Evolutionary conservation across 768 basidiomycete species (phyloP).

Genomic region (Tulasnella sp.): DNA sequence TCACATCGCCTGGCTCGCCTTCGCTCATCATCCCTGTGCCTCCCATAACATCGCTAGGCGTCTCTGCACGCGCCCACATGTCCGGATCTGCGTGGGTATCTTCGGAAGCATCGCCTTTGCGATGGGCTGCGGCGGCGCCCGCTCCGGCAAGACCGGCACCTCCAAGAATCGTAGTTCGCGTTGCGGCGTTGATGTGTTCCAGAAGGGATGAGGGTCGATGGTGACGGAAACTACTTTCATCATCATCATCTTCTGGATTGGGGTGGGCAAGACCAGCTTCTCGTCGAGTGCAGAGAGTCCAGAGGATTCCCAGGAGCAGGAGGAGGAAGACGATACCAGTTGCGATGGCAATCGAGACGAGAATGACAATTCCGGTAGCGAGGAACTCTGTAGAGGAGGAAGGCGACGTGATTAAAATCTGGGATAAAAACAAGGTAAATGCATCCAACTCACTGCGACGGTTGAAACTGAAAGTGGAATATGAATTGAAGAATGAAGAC

Average conservation of each 20-base stretch:
- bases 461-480: conserved; percentile 69
- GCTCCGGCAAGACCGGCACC: conserved; percentile 38
- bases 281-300: conserved; percentile 80
- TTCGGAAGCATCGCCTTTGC: conserved; percentile 35
- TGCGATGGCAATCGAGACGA: conserved; percentile 95
- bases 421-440: conserved; percentile 12
- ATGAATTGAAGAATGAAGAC: conserved; percentile 78
- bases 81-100: conserved; percentile 60
- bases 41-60: conserved; percentile 68
- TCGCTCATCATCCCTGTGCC: conserved; percentile 35
- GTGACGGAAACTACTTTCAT: conserved; percentile 64
- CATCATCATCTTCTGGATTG: conserved; percentile 57
- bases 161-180: conserved; percentile 75
- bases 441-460: conserved; percentile 55
- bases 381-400: conserved; percentile 62
- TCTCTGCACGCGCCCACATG: conserved; percentile 75
- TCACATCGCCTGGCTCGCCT: conserved; percentile 52
- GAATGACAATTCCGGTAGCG: conserved; percentile 87
- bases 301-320: conserved; percentile 77
- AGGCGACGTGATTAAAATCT: conserved; percentile 29
- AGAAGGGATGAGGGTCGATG: conserved; percentile 84
- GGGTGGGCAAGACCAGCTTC: conserved; percentile 63
- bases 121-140: conserved; percentile 34
- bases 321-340: conserved; percentile 90
- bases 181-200: conserved; percentile 87